Conservation (phyloP, 169 alveolate species). For the Pseudocohnilembus persalinus region DNA sequence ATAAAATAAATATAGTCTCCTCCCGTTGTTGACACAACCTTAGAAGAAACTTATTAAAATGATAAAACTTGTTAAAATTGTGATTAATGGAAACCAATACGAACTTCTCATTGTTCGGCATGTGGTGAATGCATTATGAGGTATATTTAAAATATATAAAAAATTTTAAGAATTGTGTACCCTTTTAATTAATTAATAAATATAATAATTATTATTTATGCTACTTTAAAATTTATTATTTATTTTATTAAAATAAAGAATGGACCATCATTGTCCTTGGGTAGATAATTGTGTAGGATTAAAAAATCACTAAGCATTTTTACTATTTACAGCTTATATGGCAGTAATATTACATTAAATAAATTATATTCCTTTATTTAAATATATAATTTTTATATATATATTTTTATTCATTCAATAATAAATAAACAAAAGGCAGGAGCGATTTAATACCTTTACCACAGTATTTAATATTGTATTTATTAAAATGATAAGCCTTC, state of each 20-base stretch:
- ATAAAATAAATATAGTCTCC: neutral
- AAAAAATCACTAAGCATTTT: constrained; percentile 46
- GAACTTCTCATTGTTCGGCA: constrained; percentile 56
- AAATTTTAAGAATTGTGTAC: no score
- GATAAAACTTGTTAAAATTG: constrained; percentile 27
- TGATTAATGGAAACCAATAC: constrained; percentile 46
- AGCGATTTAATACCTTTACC: neutral
- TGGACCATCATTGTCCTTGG: constrained; percentile 75
- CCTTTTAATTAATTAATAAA: neutral
- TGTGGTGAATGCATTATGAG: constrained; percentile 54
- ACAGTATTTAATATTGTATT: neutral
- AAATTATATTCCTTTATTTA: neutral
- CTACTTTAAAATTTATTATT: neutral
- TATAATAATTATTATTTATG: neutral
- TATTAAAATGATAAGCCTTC: constrained; percentile 3
- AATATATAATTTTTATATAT: neutral
- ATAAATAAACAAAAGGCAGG: neutral
- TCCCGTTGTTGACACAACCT: constrained; percentile 1
- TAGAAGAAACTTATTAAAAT: constrained; percentile 7
- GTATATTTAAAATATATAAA: no score
- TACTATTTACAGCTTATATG: constrained; percentile 43
- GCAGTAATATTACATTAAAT: constrained; percentile 8
- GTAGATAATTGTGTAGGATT: constrained; percentile 52
- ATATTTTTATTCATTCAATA: neutral
- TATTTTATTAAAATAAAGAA: constrained; percentile 13